Conservation (phyloP, 495 filamentous ascomycete genomes). For the Lasiosphaeriaceae sp. region DNA sequence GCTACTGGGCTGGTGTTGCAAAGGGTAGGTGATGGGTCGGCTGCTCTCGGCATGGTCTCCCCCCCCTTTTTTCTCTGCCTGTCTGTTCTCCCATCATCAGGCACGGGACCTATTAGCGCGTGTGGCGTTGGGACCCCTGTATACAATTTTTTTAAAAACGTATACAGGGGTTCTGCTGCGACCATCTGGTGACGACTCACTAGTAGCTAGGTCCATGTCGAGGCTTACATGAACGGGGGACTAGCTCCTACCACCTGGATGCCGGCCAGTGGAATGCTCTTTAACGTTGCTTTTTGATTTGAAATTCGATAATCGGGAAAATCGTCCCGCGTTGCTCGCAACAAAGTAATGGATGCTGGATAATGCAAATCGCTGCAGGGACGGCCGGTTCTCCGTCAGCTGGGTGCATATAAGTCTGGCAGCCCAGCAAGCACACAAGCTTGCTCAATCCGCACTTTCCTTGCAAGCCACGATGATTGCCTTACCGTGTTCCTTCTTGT, state of each 20-base stretch:
- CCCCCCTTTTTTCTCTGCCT: no score
- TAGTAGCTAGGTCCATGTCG: not conserved
- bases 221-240: not conserved
- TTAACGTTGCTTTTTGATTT: not conserved
- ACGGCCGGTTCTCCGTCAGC: not conserved
- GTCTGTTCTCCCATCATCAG: no score
- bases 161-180: not conserved
- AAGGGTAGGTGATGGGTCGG: no score
- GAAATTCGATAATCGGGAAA: not conserved
- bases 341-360: not conserved
- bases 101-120: no score
- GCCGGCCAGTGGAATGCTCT: not conserved
- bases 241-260: not conserved
- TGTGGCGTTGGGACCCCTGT: no score
- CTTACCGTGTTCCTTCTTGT: not conserved
- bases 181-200: not conserved
- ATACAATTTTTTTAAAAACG: no score
- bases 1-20: no score
- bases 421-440: not conserved
- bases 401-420: not conserved
- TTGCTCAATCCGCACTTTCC: conserved; percentile 1
- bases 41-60: no score
- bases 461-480: conserved; percentile 2
- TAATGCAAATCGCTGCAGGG: not conserved
- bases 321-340: not conserved